Evolutionary conservation across 306 rosid genomes (phyloP), one percentile per base, ranked within the genome.

Genomic region (Rosa multiflora): DNA sequence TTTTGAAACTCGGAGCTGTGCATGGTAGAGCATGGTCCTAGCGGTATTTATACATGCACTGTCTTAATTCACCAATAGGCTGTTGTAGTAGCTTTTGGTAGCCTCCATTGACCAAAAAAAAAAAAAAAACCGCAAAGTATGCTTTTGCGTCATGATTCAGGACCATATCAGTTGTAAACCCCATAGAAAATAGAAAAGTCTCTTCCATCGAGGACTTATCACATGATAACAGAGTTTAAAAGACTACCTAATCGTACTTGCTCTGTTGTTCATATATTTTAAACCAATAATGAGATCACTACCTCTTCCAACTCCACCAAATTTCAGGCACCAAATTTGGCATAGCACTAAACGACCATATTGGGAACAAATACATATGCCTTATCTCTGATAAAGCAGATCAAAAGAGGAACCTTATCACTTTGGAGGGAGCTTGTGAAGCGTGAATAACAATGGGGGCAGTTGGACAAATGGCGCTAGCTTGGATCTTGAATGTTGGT

Each of bases 221-320:
- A 29, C 63, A 58, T 47, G 71, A 42, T 1, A 17, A 11, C 0
- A 32, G 32, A 68, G 17, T 23, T 66, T 15, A 2, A 47, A 44
- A 10, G 15, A 78, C 35, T 69, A 86, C 86, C 78, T 69, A 61
- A 84, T 53, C 83, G 8, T 82, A 83, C 81, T 83, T 82, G 79
- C 86, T 62, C 62, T 75, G 15, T 40, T 51, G 6, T 20, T n/a
- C 67, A 61, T 67, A 55, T 68, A 67, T n/a, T 64, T 53, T 20
- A 72, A n/a, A 11, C 64, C 72, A 17, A 75, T 8, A 59, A 71
- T 79, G 46, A 52, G 51, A 73, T 44, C 70, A 67, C 14, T 74
- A 7, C 56, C 67, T 18, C 44, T 70, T 80, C 82, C 87, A 58
- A 84, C 82, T 48, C 74, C 79, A 72, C 51, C 37, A 80, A 55